phyloP scores from a whole-genome alignment of 805 yeast species.

The Starmerella floris region DNA sequence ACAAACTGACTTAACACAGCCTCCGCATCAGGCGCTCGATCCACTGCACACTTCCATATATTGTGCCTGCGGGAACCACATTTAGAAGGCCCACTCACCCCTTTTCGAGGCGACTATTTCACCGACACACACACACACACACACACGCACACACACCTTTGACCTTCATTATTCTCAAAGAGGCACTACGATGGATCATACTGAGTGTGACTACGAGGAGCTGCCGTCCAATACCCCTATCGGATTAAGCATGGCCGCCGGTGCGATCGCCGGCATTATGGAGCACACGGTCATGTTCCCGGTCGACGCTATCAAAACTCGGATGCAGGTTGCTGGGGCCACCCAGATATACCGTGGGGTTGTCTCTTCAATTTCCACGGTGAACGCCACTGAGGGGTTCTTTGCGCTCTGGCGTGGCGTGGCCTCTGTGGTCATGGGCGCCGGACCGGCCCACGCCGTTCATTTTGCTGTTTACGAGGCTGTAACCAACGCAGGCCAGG shows the following conservation, averaged over 20 bases:
- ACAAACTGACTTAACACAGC: too few relatives aligned
- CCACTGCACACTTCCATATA: too few relatives aligned
- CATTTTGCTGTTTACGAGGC: conserved; percentile 90
- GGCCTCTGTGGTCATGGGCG: conserved; percentile 80
- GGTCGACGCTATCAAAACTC: conserved; percentile 85
- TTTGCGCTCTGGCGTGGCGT: conserved; percentile 87
- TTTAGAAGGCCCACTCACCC: too few relatives aligned
- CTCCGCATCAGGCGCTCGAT: too few relatives aligned
- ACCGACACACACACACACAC: too few relatives aligned
- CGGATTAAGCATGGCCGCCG: conserved; percentile 72
- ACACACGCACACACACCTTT: too few relatives aligned
- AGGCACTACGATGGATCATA: too few relatives aligned
- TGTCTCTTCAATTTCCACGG: conserved; percentile 53
- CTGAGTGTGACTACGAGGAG: conserved; percentile 66
- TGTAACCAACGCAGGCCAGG: conserved; percentile 43
- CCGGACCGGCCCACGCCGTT: conserved; percentile 99
- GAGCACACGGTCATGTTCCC: conserved; percentile 97
- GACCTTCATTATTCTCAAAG: too few relatives aligned
- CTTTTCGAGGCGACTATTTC: too few relatives aligned
- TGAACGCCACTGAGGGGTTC: conserved; percentile 80
- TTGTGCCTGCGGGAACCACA: too few relatives aligned
- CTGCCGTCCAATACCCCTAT: conserved; percentile 78
- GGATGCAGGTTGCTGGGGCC: conserved; percentile 59
- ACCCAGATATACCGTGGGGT: conserved; percentile 32
- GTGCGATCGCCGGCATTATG: conserved; percentile 98